phyloP scores from a whole-genome alignment of 1,139 yeast species.

The Kodamaea ohmeri region DNA sequence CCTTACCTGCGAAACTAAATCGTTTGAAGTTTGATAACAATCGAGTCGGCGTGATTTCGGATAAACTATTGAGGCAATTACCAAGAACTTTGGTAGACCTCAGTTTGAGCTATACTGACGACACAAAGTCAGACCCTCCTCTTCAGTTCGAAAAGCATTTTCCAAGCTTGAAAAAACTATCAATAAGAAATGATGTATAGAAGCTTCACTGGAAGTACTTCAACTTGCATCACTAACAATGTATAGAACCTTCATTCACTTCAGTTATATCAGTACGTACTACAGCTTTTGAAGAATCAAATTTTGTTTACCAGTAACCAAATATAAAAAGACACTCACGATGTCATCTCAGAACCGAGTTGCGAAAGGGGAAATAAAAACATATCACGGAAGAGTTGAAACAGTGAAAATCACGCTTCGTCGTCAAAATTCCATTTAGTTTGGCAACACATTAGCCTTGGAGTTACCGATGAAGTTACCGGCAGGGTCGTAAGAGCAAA shows the following conservation, averaged over 20 bases:
- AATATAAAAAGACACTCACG: not conserved
- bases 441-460: slow-evolving; percentile 48
- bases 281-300: not conserved
- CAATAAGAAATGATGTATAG: slow-evolving; percentile 7
- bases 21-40: slow-evolving; percentile 13
- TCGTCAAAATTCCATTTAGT: slow-evolving; percentile 9
- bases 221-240: too few species aligned
- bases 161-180: slow-evolving; percentile 5
- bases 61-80: slow-evolving; percentile 9
- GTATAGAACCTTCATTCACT: not conserved
- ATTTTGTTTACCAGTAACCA: slow-evolving; percentile 5
- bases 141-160: slow-evolving; percentile 5
- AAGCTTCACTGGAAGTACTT: too few species aligned
- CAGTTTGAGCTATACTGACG: slow-evolving; percentile 11
- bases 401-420: slow-evolving; percentile 13
- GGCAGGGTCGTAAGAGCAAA: slow-evolving; percentile 53
- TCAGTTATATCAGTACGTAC: not conserved
- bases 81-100: slow-evolving; percentile 12
- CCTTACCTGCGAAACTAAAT: slow-evolving; percentile 13
- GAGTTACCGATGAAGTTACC: slow-evolving; percentile 52
- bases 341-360: not conserved
- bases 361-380: not conserved
- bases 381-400: slow-evolving; percentile 5
- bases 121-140: not conserved
- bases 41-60: slow-evolving; percentile 9